Percentiles rank a stretch among this genome's conserved stretches.
Conservation (phyloP, 2,329 filamentous ascomycete genomes). For the Nakataea oryzae region DNA sequence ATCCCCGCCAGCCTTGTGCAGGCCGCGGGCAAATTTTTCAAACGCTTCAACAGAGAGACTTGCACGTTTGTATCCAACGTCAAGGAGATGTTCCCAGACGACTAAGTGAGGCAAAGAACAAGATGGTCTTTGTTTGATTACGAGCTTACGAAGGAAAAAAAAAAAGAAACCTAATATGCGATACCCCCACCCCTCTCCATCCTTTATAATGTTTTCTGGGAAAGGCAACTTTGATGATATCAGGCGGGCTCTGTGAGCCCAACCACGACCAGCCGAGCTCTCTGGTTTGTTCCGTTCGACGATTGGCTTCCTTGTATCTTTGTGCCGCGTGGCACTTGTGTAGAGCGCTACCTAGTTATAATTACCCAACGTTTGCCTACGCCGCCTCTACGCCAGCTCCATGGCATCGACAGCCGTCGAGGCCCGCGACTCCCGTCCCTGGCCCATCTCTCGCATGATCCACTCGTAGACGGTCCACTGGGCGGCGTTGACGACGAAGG, state of each 20-base stretch:
- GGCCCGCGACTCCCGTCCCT: constrained; percentile 13
- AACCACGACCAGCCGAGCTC: background rate
- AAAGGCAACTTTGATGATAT: too few relatives aligned
- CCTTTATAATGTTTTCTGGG: background rate
- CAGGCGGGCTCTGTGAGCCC: too few relatives aligned
- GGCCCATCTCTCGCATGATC: constrained; percentile 56
- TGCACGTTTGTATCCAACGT: constrained; percentile 74
- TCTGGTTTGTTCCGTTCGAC: background rate
- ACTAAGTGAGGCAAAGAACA: constrained; percentile 32
- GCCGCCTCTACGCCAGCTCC: background rate
- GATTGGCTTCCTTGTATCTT: background rate
- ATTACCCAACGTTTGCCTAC: background rate
- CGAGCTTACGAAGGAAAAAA: constrained; percentile 7
- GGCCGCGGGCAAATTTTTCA: constrained; percentile 78
- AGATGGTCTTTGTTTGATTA: too few relatives aligned
- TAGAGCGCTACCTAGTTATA: background rate
- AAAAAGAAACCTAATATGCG: background rate
- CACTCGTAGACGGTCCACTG: constrained; percentile 89
- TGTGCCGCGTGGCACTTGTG: background rate
- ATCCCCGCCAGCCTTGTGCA: constrained; percentile 50
- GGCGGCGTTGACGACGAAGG: constrained; percentile 90
- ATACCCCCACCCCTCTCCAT: too few relatives aligned
- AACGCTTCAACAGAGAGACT: constrained; percentile 60
- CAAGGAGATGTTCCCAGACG: constrained; percentile 74
- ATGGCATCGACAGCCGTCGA: background rate